These are phyloP conservation scores for Ogataea dorogensis DNA, from an alignment of 805 yeast genomes.

Conservation along the genomic window DNA sequence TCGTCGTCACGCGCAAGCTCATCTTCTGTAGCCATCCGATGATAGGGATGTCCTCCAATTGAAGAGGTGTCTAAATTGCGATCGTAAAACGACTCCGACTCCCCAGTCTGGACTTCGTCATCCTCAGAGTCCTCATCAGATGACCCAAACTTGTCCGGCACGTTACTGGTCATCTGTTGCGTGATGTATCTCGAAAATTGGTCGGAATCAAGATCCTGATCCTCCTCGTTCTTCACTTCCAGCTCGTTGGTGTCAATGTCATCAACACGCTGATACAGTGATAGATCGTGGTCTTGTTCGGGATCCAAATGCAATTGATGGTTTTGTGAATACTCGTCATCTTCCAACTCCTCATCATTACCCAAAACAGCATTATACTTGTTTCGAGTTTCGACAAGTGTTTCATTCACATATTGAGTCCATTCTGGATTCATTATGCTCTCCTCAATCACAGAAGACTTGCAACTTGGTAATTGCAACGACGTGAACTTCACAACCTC, in stretches of 20 bases:
- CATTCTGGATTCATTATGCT: constrained; percentile 58
- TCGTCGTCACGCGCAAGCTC: constrained; percentile 68
- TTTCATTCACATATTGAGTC: constrained; percentile 79
- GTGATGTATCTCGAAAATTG: constrained; percentile 74
- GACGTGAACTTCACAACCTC: constrained; percentile 82
- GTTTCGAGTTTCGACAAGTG: constrained; percentile 84
- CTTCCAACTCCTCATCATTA: constrained; percentile 37
- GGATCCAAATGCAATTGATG: constrained; percentile 26
- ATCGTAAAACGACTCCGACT: constrained; percentile 14
- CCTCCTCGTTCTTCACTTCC: constrained; percentile 26
- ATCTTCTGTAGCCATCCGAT: constrained; percentile 39
- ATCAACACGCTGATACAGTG: constrained; percentile 18
- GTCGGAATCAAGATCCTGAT: constrained; percentile 36
- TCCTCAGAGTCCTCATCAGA: constrained; percentile 61
- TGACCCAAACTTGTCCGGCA: constrained; percentile 47
- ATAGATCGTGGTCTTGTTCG: constrained; percentile 22
- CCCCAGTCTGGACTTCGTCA: constrained; percentile 32
- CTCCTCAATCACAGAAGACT: constrained; percentile 51
- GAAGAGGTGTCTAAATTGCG: constrained; percentile 23
- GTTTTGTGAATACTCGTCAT: constrained; percentile 33
- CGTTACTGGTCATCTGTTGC: constrained; percentile 62
- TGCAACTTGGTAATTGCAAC: constrained; percentile 38
- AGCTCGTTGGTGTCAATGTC: constrained; percentile 18
- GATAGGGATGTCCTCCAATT: constrained; percentile 37
- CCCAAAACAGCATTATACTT: constrained; percentile 94